Conservation (phyloP, 2,329 filamentous ascomycete species). For the Hypomyces rosellus region DNA sequence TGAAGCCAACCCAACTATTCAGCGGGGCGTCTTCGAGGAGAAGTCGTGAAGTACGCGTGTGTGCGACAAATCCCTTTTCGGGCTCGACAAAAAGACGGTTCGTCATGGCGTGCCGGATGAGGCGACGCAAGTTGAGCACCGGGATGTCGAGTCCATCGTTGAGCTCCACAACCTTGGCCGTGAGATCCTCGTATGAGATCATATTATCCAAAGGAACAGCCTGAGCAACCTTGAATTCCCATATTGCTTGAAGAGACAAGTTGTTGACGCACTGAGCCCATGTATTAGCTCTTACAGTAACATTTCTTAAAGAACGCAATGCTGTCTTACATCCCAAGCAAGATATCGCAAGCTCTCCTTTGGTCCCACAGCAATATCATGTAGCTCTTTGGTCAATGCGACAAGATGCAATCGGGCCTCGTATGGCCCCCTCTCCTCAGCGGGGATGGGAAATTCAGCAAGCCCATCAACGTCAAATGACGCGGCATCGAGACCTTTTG, state of each 20-base stretch:
- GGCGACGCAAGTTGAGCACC: conserved; percentile 23
- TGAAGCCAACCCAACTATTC: conserved; percentile 25
- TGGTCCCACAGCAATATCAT: conserved; percentile 20
- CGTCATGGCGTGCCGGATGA: conserved; percentile 32
- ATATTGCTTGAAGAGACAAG: conserved; percentile 23
- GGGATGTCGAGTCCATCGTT: conserved; percentile 33
- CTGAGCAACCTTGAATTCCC: conserved; percentile 23
- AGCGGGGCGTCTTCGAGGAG: conserved; percentile 22
- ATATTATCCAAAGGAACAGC: conserved; percentile 20
- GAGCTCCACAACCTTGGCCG: conserved; percentile 23
- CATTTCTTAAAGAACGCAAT: not conserved
- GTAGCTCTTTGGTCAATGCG: conserved; percentile 21
- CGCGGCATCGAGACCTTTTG: conserved; percentile 8
- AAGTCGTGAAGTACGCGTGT: conserved; percentile 27
- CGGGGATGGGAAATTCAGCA: conserved; percentile 11
- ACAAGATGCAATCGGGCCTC: conserved; percentile 13
- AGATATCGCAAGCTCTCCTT: conserved; percentile 19
- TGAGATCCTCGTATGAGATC: conserved; percentile 22
- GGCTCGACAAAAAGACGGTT: conserved; percentile 35
- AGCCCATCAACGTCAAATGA: conserved; percentile 11
- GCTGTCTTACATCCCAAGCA: conserved; percentile 20
- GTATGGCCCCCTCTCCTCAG: conserved; percentile 6
- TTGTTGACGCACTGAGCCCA: conserved; percentile 17
- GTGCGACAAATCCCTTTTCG: conserved; percentile 28
- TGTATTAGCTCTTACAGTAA: not conserved